These are phyloP conservation scores for Nitzschia sp. DNA, from an alignment of 108 stramenopile species.

Conservation along the genomic window DNA sequence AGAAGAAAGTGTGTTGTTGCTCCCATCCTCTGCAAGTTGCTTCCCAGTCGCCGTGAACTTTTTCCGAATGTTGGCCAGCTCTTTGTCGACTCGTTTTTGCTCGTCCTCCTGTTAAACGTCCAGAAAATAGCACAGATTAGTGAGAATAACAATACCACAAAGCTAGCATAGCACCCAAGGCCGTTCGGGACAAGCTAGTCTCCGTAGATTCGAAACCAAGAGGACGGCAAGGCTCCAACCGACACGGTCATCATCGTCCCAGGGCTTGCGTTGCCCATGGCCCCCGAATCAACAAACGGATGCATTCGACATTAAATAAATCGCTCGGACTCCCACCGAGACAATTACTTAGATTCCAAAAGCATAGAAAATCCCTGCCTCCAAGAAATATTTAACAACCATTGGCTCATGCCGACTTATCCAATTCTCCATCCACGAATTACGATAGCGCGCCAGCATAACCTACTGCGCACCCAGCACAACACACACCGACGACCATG, in stretches of 20 bases:
- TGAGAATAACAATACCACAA: too few species aligned
- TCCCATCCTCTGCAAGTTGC: conserved; percentile 72
- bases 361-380: neutral
- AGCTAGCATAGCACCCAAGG: too few species aligned
- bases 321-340: neutral
- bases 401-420: neutral
- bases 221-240: too few species aligned
- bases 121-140: too few species aligned
- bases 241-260: too few species aligned
- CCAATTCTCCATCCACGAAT: conserved; percentile 5
- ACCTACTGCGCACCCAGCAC: neutral
- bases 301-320: neutral
- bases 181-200: too few species aligned
- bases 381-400: neutral
- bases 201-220: too few species aligned
- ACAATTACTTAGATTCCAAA: neutral
- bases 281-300: neutral
- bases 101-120: conserved; percentile 90
- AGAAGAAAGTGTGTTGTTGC: conserved; percentile 73
- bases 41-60: conserved; percentile 90
- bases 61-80: conserved; percentile 98
- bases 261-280: too few species aligned
- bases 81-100: conserved; percentile 91
- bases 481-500: conserved; percentile 11
- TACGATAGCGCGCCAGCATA: neutral